phyloP scores from a whole-genome alignment of 345 rosid species.

The Dipteronia sinensis region DNA sequence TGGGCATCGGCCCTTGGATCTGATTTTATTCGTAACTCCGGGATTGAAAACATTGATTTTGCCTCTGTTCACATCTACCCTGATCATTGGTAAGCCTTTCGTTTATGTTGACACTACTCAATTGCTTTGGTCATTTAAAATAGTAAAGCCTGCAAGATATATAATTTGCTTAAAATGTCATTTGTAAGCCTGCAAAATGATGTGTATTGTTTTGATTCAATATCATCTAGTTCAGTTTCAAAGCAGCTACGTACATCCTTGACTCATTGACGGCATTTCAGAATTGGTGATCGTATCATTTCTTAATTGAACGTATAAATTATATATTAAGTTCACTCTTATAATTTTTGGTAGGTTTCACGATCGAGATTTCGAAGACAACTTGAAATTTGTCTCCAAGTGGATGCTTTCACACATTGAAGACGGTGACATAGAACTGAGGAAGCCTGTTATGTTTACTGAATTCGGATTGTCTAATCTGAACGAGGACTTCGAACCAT shows the following conservation, averaged over 20 bases:
- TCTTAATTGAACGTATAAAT: too few species aligned
- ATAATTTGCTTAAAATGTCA: neutral
- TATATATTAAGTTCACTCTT: neutral
- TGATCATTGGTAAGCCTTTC: constrained; percentile 75
- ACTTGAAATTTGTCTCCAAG: constrained; percentile 60
- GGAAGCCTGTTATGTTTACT: constrained; percentile 81
- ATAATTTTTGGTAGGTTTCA: constrained; percentile 59
- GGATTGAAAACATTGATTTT: constrained; percentile 60
- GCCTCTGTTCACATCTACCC: constrained; percentile 95
- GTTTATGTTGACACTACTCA: neutral
- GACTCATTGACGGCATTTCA: neutral
- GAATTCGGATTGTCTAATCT: constrained; percentile 81
- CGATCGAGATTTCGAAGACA: constrained; percentile 62
- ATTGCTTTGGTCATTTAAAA: neutral
- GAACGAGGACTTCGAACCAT: constrained; percentile 65
- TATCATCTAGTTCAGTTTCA: neutral
- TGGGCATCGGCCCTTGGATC: constrained; percentile 91
- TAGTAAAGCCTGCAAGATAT: neutral
- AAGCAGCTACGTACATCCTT: neutral
- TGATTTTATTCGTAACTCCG: constrained; percentile 81
- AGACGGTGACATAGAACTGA: constrained; percentile 77
- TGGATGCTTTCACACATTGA: constrained; percentile 93
- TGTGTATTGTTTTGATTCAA: too few species aligned
- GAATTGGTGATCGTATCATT: too few species aligned
- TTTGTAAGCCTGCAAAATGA: neutral